Evolutionary conservation across 495 filamentous ascomycete species (phyloP).

Genomic region (Hyaloscypha variabilis): DNA sequence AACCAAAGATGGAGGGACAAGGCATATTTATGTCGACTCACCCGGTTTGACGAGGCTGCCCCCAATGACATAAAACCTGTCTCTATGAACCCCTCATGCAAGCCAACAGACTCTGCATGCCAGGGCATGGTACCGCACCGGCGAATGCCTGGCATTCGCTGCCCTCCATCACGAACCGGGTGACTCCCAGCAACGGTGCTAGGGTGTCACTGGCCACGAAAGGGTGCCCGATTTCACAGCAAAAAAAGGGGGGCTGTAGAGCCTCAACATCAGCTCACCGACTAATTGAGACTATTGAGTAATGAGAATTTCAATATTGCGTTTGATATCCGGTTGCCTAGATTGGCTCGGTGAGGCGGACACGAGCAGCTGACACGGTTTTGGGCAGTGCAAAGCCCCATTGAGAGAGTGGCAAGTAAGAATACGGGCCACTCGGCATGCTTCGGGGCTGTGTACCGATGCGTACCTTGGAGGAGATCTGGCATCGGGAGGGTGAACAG

Average conservation of each 20-base stretch:
- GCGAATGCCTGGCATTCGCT: background rate
- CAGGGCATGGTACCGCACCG: background rate
- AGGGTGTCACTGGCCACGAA: constrained; percentile 1
- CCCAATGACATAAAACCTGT: constrained; percentile 8
- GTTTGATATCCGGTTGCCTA: background rate
- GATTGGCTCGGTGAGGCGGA: background rate
- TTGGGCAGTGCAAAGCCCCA: background rate
- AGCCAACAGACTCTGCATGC: background rate
- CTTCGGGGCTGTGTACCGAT: constrained; percentile 1
- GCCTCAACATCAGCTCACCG: background rate
- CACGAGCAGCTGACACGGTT: constrained; percentile 3
- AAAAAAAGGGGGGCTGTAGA: background rate
- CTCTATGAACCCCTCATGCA: constrained; percentile 1
- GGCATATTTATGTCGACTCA: constrained; percentile 15
- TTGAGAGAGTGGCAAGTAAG: background rate
- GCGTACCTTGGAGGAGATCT: background rate
- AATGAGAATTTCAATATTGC: background rate
- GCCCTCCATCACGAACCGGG: background rate
- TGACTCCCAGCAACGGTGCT: background rate
- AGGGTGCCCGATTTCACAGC: background rate
- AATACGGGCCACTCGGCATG: background rate
- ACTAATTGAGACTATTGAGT: background rate
- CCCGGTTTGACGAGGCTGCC: constrained; percentile 7
- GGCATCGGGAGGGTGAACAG: background rate
- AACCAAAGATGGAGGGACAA: background rate